These are phyloP conservation scores for Hymenoscyphus fructigenus DNA, from an alignment of 2,329 filamentous ascomycete genomes.

Conservation along the genomic window DNA sequence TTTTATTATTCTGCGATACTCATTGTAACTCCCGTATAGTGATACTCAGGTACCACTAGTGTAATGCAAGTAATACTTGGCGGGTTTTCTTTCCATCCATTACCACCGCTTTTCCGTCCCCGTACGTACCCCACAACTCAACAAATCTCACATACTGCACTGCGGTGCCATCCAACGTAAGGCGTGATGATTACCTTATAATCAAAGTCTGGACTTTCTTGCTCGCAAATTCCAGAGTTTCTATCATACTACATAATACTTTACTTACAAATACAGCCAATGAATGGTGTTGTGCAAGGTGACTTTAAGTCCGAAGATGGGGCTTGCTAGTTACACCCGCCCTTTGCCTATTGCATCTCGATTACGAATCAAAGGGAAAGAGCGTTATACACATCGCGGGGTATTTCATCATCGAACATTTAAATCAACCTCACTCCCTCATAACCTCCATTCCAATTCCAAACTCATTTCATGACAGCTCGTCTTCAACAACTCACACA, in stretches of 20 bases:
- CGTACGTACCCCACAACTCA: too few relatives aligned
- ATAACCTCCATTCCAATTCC: not conserved
- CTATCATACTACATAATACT: not conserved
- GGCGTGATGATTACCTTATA: not conserved
- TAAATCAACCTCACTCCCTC: constrained; percentile 1
- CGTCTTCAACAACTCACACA: constrained; percentile 26
- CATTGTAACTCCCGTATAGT: too few relatives aligned
- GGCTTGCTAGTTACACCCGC: not conserved
- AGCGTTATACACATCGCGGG: not conserved
- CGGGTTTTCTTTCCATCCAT: too few relatives aligned
- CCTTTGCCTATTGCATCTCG: not conserved
- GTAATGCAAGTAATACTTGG: too few relatives aligned
- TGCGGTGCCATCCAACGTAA: not conserved
- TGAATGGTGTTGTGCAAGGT: not conserved
- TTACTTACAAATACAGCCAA: not conserved
- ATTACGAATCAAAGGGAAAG: not conserved
- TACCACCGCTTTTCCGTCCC: too few relatives aligned
- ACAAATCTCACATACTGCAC: too few relatives aligned
- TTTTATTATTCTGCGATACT: too few relatives aligned
- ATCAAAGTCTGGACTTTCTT: not conserved
- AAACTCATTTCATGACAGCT: constrained; percentile 20
- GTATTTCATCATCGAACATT: not conserved
- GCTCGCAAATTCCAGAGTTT: not conserved
- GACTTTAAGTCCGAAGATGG: not conserved
- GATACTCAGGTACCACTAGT: too few relatives aligned